Conservation (phyloP, 805 yeast genomes). For the Ogataea polymorpha region DNA sequence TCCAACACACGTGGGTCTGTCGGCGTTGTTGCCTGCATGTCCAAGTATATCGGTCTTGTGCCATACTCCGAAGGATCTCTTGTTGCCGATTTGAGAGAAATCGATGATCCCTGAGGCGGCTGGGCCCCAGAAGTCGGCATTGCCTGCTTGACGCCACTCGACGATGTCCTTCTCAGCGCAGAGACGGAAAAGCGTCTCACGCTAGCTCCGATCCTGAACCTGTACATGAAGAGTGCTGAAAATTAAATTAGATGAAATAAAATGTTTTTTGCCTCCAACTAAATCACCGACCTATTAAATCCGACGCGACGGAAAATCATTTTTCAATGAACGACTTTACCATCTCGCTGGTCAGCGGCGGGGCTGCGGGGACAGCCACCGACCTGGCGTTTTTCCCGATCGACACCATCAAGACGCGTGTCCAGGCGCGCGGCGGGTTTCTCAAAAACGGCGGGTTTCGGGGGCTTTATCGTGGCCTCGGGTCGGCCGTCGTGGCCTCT, state of each 20-base stretch:
- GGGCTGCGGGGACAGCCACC: conserved; percentile 93
- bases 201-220: background rate
- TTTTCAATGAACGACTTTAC: conserved; percentile 9
- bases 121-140: conserved; percentile 18
- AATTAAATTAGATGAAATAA: background rate
- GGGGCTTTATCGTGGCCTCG: conserved; percentile 89
- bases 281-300: background rate
- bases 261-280: conserved; percentile 3
- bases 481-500: conserved; percentile 89
- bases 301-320: conserved; percentile 8
- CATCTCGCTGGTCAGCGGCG: conserved; percentile 57
- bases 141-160: conserved; percentile 24
- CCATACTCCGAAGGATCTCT: conserved; percentile 51
- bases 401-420: conserved; percentile 89
- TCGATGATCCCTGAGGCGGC: conserved; percentile 48
- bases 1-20: conserved; percentile 95
- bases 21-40: conserved; percentile 98
- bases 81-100: conserved; percentile 41
- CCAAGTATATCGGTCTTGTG: conserved; percentile 89
- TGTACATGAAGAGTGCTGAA: conserved; percentile 1
- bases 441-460: conserved; percentile 88
- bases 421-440: conserved; percentile 95
- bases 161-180: conserved; percentile 12
- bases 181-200: conserved; percentile 6
- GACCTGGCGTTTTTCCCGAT: conserved; percentile 95